phyloP scores from a whole-genome alignment of 345 rosid species.

The Melastoma malabathricum region DNA sequence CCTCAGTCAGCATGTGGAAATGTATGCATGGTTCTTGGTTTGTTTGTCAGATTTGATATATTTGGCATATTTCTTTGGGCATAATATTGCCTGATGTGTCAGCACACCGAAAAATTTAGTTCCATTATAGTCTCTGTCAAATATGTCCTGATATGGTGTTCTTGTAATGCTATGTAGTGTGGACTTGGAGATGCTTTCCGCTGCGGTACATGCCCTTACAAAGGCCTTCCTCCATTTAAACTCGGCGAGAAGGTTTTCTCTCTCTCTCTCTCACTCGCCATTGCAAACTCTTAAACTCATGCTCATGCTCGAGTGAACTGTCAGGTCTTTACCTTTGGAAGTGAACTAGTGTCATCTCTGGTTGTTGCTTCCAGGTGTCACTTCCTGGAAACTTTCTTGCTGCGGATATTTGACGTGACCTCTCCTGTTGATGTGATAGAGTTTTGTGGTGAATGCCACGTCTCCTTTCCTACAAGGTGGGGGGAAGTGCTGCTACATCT shows the following conservation, averaged over 20 bases:
- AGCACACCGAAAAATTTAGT: too few species aligned
- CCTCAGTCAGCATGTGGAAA: constrained; percentile 96
- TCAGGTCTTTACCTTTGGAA: neutral
- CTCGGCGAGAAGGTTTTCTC: constrained; percentile 76
- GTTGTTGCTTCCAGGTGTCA: constrained; percentile 43
- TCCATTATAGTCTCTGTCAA: neutral
- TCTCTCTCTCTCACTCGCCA: neutral
- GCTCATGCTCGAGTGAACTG: neutral
- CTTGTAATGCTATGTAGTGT: constrained; percentile 32
- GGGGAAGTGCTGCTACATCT: too few species aligned
- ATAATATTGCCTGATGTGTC: too few species aligned
- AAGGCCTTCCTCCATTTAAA: constrained; percentile 82
- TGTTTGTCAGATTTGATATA: neutral
- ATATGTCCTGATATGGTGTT: neutral
- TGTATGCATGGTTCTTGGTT: constrained; percentile 27
- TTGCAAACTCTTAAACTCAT: neutral
- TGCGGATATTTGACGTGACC: constrained; percentile 45
- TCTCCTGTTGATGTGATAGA: too few species aligned
- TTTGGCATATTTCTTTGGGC: too few species aligned
- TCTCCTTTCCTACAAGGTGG: too few species aligned
- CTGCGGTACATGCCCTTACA: constrained; percentile 87
- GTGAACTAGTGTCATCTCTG: neutral
- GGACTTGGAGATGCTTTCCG: constrained; percentile 98
- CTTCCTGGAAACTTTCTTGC: constrained; percentile 62
- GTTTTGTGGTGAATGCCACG: too few species aligned